phyloP scores from a whole-genome alignment of 768 basidiomycete species.

The Kwoniella sp. region DNA sequence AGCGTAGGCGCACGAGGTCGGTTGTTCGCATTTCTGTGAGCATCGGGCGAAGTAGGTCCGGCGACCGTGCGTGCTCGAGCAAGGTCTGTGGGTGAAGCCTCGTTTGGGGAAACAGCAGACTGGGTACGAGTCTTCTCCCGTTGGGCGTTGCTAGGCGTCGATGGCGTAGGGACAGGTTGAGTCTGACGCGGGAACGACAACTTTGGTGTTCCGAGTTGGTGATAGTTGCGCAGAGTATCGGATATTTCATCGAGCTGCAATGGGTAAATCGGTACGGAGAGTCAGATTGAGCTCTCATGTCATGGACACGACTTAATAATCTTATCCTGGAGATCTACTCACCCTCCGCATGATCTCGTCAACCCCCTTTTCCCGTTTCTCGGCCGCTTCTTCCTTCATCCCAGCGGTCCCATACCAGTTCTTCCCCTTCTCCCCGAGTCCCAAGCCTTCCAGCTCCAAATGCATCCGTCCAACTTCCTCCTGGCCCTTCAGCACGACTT shows the following conservation, averaged over 20 bases:
- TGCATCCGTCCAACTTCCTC: slow-evolving; percentile 49
- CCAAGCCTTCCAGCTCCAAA: slow-evolving; percentile 33
- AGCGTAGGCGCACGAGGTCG: slow-evolving; percentile 9
- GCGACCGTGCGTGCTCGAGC: slow-evolving; percentile 4
- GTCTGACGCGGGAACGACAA: slow-evolving; percentile 33
- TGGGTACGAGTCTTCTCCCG: slow-evolving; percentile 7
- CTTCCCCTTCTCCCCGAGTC: slow-evolving; percentile 17
- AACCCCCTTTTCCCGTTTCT: slow-evolving; percentile 38
- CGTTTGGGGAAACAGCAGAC: slow-evolving; percentile 6
- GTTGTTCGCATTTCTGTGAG: background rate
- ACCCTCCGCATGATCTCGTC: slow-evolving; percentile 50
- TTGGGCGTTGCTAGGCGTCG: background rate
- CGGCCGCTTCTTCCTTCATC: slow-evolving; percentile 12
- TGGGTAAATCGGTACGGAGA: too few relatives aligned
- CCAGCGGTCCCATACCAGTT: slow-evolving; percentile 5
- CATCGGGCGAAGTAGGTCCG: slow-evolving; percentile 3
- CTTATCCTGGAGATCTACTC: slow-evolving; percentile 22
- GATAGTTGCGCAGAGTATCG: slow-evolving; percentile 42
- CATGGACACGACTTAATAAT: too few relatives aligned
- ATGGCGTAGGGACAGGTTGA: background rate
- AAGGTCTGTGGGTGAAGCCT: slow-evolving; percentile 1
- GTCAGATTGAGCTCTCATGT: too few relatives aligned
- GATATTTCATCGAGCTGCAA: slow-evolving; percentile 40
- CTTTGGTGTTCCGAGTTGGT: slow-evolving; percentile 45
- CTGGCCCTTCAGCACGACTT: slow-evolving; percentile 44